These are phyloP conservation scores for Pestalotiopsis sp. DNA, from an alignment of 2,329 filamentous ascomycete species.

Conservation along the genomic window DNA sequence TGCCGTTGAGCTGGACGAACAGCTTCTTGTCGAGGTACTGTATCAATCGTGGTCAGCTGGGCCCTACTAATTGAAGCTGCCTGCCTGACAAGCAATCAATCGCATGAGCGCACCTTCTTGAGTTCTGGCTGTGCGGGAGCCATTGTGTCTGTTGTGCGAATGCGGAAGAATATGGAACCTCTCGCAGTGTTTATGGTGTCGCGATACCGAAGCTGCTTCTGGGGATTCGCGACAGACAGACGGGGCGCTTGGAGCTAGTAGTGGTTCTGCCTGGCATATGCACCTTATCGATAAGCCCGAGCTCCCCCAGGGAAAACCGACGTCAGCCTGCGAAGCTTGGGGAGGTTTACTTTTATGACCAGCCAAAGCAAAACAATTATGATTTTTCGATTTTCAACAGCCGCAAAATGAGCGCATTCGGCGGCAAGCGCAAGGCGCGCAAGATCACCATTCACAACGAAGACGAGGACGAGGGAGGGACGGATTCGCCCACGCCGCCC, in stretches of 20 bases:
- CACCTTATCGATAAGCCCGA: constrained; percentile 15
- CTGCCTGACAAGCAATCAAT: constrained; percentile 4
- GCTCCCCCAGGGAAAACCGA: not conserved
- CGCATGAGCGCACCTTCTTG: constrained; percentile 74
- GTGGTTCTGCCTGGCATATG: constrained; percentile 2
- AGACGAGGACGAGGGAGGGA: constrained; percentile 50
- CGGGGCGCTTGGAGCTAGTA: not conserved
- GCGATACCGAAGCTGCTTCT: not conserved
- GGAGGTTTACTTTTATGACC: not conserved
- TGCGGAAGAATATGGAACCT: not conserved
- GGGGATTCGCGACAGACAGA: not conserved
- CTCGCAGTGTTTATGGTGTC: not conserved
- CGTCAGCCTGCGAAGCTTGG: not conserved
- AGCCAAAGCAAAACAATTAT: not conserved
- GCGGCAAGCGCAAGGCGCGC: constrained; percentile 68
- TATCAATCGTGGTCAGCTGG: constrained; percentile 17
- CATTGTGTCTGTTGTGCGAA: constrained; percentile 61
- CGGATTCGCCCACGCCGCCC: constrained; percentile 23
- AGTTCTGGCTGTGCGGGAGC: constrained; percentile 98
- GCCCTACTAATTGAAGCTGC: not conserved
- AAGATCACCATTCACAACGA: constrained; percentile 74
- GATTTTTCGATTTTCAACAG: not conserved
- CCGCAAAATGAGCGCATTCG: constrained; percentile 55
- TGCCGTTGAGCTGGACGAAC: constrained; percentile 97
- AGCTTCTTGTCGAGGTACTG: constrained; percentile 99